Evolutionary conservation across 441 rosid genomes (phyloP), one percentile per base, ranked within the genome.

Genomic region (Croton laevigatus): DNA sequence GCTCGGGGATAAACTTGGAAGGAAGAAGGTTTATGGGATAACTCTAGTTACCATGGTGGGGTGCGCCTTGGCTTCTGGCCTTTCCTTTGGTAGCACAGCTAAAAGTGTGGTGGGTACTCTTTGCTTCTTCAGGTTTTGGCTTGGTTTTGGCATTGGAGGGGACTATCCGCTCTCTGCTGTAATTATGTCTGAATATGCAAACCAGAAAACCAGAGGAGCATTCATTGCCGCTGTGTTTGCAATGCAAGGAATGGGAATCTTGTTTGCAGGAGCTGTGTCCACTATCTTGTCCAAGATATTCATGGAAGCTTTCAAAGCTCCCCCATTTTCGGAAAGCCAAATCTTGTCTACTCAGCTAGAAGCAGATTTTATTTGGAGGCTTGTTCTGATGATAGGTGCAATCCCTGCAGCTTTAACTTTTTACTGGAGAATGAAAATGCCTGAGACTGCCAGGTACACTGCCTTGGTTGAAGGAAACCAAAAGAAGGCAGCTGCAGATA

Each of bases 371-470:
- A 78, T 73, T 51, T 86, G 90, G 88, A 72, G 85, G 73, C 71
- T 84, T 32, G 80, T 86, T 67, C 81, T 84, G 22, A 84, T 86
- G 88, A 70, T 84, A 46, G 90, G 90, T 16, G 88, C 90, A 17
- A 20, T 86, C 22, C 89, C 89, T 1, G 89, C 88, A 13, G 77
- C 81, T 20, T 22, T 86, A 16, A 86, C 89, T 11, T 86, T 71
- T 71, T 86, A 86, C 11, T 84, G 89, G 89, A 70, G 90, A 16
- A 79, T 86, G 82, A 86, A 86, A 65, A 86, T 86, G 88, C 90
- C 90, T 0, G 88, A 86, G 76, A 86, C 90, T 0, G 88, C 87
- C 6, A 69, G 90, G 69, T 86, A 82, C 68, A 88, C 93, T 2
- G 93, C 93, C 46, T 71, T 87, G 36, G 89, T 88, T 38, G 75